Evolutionary conservation across 805 yeast genomes (phyloP).

Genomic region (Maudiozyma turicensis): DNA sequence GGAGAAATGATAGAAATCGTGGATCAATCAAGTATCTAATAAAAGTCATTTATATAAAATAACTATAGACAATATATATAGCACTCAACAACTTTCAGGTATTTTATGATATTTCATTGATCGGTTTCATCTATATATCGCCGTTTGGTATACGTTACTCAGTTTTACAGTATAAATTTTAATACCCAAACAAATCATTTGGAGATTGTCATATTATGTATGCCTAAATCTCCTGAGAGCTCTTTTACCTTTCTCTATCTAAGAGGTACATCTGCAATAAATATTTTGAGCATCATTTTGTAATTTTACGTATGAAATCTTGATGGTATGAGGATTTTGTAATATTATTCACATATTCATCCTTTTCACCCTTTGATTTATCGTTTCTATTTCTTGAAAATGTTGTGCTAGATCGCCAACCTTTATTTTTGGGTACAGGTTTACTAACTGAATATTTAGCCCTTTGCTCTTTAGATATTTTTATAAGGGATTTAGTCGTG

Average conservation of each 20-base stretch:
- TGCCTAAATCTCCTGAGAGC: too few relatives aligned
- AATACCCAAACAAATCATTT: too few relatives aligned
- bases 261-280: background rate
- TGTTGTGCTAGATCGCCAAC: slow-evolving; percentile 19
- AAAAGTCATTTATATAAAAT: too few relatives aligned
- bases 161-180: too few relatives aligned
- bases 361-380: slow-evolving; percentile 13
- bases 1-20: background rate
- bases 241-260: background rate
- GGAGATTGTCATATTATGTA: too few relatives aligned
- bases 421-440: slow-evolving; percentile 6
- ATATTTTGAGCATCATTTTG: slow-evolving; percentile 16
- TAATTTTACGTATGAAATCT: slow-evolving; percentile 33
- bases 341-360: slow-evolving; percentile 27
- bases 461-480: too few relatives aligned
- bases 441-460: too few relatives aligned
- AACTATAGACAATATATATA: background rate
- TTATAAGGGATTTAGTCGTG: too few relatives aligned
- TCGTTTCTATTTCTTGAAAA: slow-evolving; percentile 17
- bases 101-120: background rate
- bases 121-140: background rate
- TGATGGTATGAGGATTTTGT: slow-evolving; percentile 34
- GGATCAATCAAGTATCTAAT: too few relatives aligned
- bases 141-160: too few relatives aligned
- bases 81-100: background rate